Conservation (phyloP, 768 basidiomycete genomes). For the Mycena galopus region DNA sequence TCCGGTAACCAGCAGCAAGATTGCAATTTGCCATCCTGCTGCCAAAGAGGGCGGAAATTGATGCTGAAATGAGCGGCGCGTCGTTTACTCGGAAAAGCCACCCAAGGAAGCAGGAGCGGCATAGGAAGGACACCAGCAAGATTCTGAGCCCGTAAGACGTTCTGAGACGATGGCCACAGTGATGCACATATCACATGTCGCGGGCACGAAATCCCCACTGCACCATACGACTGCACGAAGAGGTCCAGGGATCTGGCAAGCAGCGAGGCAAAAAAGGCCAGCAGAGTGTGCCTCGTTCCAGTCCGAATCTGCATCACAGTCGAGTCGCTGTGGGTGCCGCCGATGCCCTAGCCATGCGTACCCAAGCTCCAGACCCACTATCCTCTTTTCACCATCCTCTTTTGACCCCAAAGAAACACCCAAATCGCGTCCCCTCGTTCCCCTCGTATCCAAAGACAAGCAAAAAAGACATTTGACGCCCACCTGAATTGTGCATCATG, state of each 20-base stretch:
- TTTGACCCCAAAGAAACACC: background rate
- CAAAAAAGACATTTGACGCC: background rate
- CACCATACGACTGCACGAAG: background rate
- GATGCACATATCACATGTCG: background rate
- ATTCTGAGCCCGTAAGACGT: background rate
- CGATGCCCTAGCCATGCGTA: background rate
- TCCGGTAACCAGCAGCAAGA: background rate
- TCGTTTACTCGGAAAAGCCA: background rate
- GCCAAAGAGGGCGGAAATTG: background rate
- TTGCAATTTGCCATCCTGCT: background rate
- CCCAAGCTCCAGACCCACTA: background rate
- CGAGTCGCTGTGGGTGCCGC: background rate
- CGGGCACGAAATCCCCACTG: background rate
- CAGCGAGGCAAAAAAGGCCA: background rate
- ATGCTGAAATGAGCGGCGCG: background rate
- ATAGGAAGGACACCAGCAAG: background rate
- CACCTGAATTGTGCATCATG: constrained; percentile 33
- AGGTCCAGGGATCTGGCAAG: background rate
- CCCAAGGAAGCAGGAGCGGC: background rate
- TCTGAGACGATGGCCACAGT: background rate
- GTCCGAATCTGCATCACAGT: background rate
- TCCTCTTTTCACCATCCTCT: no score
- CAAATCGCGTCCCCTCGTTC: background rate
- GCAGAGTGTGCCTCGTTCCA: background rate
- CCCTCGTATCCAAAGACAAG: background rate